phyloP scores from a whole-genome alignment of 2,329 filamentous ascomycete species.

The Aspergillus sp. region DNA sequence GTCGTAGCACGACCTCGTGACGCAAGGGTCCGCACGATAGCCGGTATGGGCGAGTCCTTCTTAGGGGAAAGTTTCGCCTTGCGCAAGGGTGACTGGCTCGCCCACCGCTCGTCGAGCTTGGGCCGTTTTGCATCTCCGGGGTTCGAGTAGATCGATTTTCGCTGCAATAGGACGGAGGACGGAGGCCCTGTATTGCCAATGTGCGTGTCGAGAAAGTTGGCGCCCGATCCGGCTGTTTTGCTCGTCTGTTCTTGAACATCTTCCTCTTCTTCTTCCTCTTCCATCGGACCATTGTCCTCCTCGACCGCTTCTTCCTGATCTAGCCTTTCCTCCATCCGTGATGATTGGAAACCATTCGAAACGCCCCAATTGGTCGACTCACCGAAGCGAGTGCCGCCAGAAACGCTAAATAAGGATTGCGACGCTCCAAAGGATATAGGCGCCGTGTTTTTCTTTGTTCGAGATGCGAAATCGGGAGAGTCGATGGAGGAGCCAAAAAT shows the following conservation, averaged over 20 bases:
- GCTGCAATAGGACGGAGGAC: constrained; percentile 28
- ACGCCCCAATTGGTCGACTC: constrained; percentile 32
- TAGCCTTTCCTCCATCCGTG: constrained; percentile 33
- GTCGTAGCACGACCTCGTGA: constrained; percentile 60
- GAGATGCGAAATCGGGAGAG: constrained; percentile 38
- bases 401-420: constrained; percentile 34
- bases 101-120: constrained; percentile 47
- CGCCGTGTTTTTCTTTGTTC: constrained; percentile 31
- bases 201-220: constrained; percentile 39
- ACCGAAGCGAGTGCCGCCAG: constrained; percentile 32
- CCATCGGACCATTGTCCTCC: constrained; percentile 45
- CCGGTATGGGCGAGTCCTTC: constrained; percentile 67
- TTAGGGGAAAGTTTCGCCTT: constrained; percentile 44
- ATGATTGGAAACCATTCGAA: constrained; percentile 31
- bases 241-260: constrained; percentile 39
- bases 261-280: constrained; percentile 44
- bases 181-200: constrained; percentile 32
- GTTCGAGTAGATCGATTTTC: constrained; percentile 48
- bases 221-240: constrained; percentile 24
- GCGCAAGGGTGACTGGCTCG: constrained; percentile 36
- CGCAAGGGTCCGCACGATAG: constrained; percentile 73
- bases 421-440: constrained; percentile 30
- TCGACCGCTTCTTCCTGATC: constrained; percentile 44
- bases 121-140: constrained; percentile 48
- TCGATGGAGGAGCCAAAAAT: constrained; percentile 44